phyloP scores from a whole-genome alignment of 495 filamentous ascomycete species.

The Aspergillus mulundensis region DNA sequence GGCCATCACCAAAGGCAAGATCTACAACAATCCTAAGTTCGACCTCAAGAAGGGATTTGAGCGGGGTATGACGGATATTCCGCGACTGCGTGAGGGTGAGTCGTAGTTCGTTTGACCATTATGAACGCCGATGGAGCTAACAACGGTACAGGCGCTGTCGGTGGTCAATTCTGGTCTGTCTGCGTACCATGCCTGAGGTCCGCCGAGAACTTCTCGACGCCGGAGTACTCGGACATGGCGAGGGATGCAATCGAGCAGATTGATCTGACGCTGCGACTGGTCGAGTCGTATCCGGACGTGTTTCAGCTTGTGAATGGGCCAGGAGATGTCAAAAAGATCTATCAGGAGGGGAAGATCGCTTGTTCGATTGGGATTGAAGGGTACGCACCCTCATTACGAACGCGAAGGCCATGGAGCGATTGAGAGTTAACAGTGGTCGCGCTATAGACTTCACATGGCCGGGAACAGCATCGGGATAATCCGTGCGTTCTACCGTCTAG shows the following conservation, averaged over 20 bases:
- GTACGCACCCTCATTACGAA: too few relatives aligned
- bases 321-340: background rate
- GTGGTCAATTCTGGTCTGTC: conserved; percentile 19
- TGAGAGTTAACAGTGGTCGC: too few relatives aligned
- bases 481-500: background rate
- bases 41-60: background rate
- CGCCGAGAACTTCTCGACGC: conserved; percentile 2
- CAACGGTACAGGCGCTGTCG: too few relatives aligned
- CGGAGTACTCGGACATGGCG: background rate
- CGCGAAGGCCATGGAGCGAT: too few relatives aligned
- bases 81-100: background rate
- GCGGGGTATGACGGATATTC: background rate
- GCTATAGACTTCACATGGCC: background rate
- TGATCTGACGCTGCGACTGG: background rate
- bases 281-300: background rate
- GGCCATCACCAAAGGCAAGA: background rate
- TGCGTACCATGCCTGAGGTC: conserved; percentile 6
- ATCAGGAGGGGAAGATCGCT: background rate
- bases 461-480: background rate
- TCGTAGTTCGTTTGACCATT: conserved; percentile 22
- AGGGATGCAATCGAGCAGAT: conserved; percentile 3
- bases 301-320: background rate
- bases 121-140: too few relatives aligned
- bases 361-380: background rate
- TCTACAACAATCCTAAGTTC: conserved; percentile 1